Base-by-base conservation (phyloP, 345 rosid species). In the Erysimum cheiranthoides region DNA sequence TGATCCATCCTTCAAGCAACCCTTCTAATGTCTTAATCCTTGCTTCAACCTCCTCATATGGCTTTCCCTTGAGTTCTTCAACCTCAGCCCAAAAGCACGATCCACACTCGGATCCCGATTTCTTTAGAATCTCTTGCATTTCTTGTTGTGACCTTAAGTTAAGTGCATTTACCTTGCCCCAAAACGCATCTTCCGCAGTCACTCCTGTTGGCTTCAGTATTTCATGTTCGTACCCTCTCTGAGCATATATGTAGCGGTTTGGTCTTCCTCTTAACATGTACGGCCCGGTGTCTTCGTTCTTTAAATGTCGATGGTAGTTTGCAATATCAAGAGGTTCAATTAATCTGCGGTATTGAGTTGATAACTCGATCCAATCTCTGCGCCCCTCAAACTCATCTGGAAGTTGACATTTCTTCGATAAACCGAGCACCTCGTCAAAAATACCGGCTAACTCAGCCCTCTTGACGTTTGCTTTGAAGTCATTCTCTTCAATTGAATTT, bases 281-380 rank as follows among this genome's bases (percentile, higher is more conserved):
- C 3, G 96, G 82, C 36, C 97, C 98, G 0, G 98, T 88, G 81
- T 88, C 93, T 82, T 88, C 96, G 39, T 93, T 87, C 84, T 88
- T 91, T 9, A 80, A 34, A 73, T 88, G 97, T n/a, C 96, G 53
- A 54, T 93, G 83, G 83, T 91, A 91, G 76, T 91, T 91, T 31
- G 96, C 83, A 3, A 93, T 83, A 49, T 93, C 98, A 38, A 91
- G 73, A 25, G 98, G 97, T 73, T 93, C 98, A 10, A 84, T 80
- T 17, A 84, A 71, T 71, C 71, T 83, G 7, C 92, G 86, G 77
- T 79, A 89, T 31, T 35, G 46, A 5, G 89, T 91, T 11, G 91
- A 85, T 8, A 85, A 82, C 0, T 36, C 6, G 6, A 85, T 50
- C 93, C 90, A 89, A 3, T 32, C 73, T 51, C 12, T 10, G 3